Evolutionary conservation across 2,329 filamentous ascomycete genomes (phyloP), one percentile per base, ranked within the genome.

Genomic region (Parafenestella ontariensis): DNA sequence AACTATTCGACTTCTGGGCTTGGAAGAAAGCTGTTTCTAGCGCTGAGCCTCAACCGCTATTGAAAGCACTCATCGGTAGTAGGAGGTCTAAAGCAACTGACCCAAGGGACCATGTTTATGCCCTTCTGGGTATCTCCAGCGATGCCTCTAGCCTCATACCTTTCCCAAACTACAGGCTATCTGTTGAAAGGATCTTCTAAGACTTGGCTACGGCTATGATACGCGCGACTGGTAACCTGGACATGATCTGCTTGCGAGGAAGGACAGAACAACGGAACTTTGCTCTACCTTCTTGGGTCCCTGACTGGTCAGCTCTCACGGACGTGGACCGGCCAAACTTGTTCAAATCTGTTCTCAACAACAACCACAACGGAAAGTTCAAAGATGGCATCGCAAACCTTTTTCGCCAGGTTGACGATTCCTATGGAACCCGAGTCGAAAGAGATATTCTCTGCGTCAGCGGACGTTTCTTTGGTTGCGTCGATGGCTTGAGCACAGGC

Each of bases 1-100:
- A 56, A 55, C 39, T 51, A 43, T 48, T 31, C 26, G 29, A 31
- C 13, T 31, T 31, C 11, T 31, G 29, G 29, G 29, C 29, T 31
- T 31, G 29, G 29, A 31, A 31, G 13, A 31, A 31, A 10, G 29
- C 29, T 5, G 13, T 31, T 5, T 5, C 29, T 31, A 31, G 29
- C 29, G 29, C 29, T 31, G 5, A 31, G 29, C 13, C 29, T 15
- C 29, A 31, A 15, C 29, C 29, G 3, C 29, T 31, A 31, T 10
- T 31, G 29, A 31, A 31, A 31, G 29, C 29, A 6, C 29, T 31
- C 29, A 31, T 31, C 13, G 29, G 13, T 13, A 31, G 29, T 10
- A 31, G 29, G 13, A 31, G 29, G 11, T 31, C 29, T 10, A 31
- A 31, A 31, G 29, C 29, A 31, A 31, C 29, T 10, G 11, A 31